Evolutionary conservation across 2,329 filamentous ascomycete genomes (phyloP).

Genomic region (Pseudonectria buxi): DNA sequence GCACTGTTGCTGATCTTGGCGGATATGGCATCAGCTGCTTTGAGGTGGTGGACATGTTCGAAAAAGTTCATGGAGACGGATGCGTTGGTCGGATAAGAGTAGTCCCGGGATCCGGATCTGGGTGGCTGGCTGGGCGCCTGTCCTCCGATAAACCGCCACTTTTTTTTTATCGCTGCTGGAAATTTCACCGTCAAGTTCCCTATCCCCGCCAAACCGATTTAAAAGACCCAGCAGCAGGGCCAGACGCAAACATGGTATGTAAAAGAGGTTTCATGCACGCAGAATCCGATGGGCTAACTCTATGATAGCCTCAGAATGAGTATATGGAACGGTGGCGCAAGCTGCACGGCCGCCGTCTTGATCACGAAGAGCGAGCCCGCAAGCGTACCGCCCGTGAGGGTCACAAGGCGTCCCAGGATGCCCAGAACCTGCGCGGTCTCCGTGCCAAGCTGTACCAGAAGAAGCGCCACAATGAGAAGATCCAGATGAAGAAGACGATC

Average conservation of each 20-base stretch:
- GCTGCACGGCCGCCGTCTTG: conserved; percentile 48
- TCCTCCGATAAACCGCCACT: conserved; percentile 21
- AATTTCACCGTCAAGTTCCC: conserved; percentile 19
- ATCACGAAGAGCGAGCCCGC: conserved; percentile 81
- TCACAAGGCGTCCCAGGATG: conserved; percentile 81
- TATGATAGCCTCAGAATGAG: conserved; percentile 66
- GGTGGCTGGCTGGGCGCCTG: conserved; percentile 6
- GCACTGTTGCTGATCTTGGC: conserved; percentile 16
- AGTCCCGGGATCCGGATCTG: conserved; percentile 24
- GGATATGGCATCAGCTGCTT: conserved; percentile 8
- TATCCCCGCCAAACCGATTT: conserved; percentile 11
- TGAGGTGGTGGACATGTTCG: conserved; percentile 12
- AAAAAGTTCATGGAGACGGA: conserved; percentile 21
- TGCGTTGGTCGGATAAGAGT: conserved; percentile 27
- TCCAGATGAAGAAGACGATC: conserved; percentile 89
- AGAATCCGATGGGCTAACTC: conserved; percentile 12
- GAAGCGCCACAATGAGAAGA: conserved; percentile 95
- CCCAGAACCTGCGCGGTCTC: conserved; percentile 87
- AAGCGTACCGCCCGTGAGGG: conserved; percentile 84
- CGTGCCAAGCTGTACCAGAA: conserved; percentile 90
- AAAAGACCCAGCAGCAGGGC: conserved; percentile 16
- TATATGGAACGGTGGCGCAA: conserved; percentile 69
- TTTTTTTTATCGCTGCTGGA: conserved; percentile 21
- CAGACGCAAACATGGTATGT: conserved; percentile 29
- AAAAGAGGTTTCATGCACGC: neutral